These are phyloP conservation scores for Pichia insulana DNA, from an alignment of 805 yeast genomes.

Conservation along the genomic window DNA sequence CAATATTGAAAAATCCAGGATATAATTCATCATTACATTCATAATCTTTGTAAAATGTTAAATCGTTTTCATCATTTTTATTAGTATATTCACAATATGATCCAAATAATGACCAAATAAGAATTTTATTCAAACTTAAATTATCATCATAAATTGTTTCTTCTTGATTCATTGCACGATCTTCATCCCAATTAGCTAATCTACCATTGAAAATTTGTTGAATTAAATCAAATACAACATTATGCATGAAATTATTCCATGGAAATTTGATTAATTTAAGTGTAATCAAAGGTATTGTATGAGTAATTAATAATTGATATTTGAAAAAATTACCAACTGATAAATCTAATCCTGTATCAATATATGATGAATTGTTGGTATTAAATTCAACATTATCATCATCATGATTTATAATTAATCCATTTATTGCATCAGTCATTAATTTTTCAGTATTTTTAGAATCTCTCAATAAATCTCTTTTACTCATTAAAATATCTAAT, in stretches of 20 bases:
- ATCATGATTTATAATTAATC: constrained; percentile 21
- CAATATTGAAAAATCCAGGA: constrained; percentile 28
- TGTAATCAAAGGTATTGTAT: constrained; percentile 54
- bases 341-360: constrained; percentile 21
- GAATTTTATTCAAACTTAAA: constrained; percentile 25
- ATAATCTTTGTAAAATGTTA: constrained; percentile 7
- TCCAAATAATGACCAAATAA: constrained; percentile 31
- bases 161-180: constrained; percentile 27
- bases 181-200: constrained; percentile 30
- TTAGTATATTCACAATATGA: constrained; percentile 19
- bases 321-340: constrained; percentile 78
- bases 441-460: constrained; percentile 36
- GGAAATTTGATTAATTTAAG: constrained; percentile 71
- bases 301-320: constrained; percentile 63
- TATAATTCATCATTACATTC: constrained; percentile 12
- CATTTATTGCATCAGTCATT: constrained; percentile 29
- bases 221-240: constrained; percentile 89
- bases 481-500: constrained; percentile 55
- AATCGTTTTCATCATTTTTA: constrained; percentile 2
- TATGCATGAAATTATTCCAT: constrained; percentile 96
- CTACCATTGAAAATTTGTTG: constrained; percentile 87
- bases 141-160: constrained; percentile 28
- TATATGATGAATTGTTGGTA: constrained; percentile 14
- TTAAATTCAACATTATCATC: constrained; percentile 5
- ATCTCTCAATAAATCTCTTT: constrained; percentile 63